Evolutionary conservation across 495 filamentous ascomycete species (phyloP).

Genomic region (Baudoinia panamericana): DNA sequence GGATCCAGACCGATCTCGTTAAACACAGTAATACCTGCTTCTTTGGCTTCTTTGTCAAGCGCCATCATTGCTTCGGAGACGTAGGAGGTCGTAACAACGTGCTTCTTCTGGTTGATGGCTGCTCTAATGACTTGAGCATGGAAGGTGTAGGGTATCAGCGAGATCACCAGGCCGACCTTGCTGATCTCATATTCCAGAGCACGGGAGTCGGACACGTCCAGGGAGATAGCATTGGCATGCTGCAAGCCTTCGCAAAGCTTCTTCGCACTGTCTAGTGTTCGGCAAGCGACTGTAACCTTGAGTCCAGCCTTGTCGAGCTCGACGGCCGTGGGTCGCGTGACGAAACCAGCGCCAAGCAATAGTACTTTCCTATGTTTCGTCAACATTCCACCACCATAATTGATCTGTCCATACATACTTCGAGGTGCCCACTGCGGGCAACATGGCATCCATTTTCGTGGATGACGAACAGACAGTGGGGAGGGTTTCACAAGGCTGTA

Average conservation of each 20-base stretch:
- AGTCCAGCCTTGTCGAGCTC: constrained; percentile 20
- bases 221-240: constrained; percentile 57
- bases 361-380: constrained; percentile 18
- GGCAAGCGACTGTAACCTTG: constrained; percentile 46
- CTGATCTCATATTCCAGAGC: constrained; percentile 67
- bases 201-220: constrained; percentile 63
- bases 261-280: constrained; percentile 66
- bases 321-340: constrained; percentile 18
- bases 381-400: background rate
- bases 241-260: constrained; percentile 58
- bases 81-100: constrained; percentile 95
- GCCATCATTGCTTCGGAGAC: constrained; percentile 86
- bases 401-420: constrained; percentile 2
- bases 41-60: constrained; percentile 69
- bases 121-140: constrained; percentile 84
- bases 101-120: constrained; percentile 84
- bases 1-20: constrained; percentile 83
- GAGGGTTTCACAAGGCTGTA: too few species aligned
- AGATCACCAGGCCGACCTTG: constrained; percentile 53
- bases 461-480: too few species aligned
- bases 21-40: constrained; percentile 92
- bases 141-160: constrained; percentile 83
- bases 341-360: constrained; percentile 23
- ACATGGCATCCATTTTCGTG: constrained; percentile 8
- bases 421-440: constrained; percentile 5